Evolutionary conservation across 2,329 filamentous ascomycete species (phyloP).

Genomic region (Penicillium glabrum): DNA sequence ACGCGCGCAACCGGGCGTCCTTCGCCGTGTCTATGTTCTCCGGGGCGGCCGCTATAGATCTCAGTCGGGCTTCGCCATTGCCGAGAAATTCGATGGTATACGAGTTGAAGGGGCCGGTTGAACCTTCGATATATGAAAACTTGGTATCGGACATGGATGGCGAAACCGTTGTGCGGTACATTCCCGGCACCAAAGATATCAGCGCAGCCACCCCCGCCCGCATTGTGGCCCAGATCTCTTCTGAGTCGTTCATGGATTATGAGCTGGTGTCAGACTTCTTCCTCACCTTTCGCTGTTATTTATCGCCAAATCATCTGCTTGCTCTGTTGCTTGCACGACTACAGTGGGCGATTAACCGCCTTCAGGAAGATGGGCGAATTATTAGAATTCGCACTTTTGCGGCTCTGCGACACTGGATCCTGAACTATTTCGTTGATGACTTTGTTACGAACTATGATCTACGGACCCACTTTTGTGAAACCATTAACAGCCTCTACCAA

Average conservation of each 20-base stretch:
- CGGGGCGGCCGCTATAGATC: conserved; percentile 31
- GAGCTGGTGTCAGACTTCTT: conserved; percentile 98
- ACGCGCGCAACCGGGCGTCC: conserved; percentile 29
- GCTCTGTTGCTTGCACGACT: conserved; percentile 82
- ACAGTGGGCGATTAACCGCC: conserved; percentile 77
- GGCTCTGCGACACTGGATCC: conserved; percentile 91
- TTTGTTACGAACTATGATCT: conserved; percentile 76
- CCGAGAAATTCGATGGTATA: conserved; percentile 44
- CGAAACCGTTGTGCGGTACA: conserved; percentile 77
- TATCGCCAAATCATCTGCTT: conserved; percentile 73
- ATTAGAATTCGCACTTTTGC: conserved; percentile 97
- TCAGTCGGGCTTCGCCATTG: conserved; percentile 31
- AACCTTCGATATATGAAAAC: conserved; percentile 69
- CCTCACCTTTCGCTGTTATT: conserved; percentile 85
- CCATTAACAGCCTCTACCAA: conserved; percentile 66
- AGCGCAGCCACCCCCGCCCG: conserved; percentile 86
- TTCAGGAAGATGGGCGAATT: conserved; percentile 83
- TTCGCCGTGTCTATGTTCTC: conserved; percentile 40
- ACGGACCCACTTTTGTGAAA: conserved; percentile 73
- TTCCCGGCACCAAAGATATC: conserved; percentile 68
- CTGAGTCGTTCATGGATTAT: conserved; percentile 92
- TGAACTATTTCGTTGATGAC: conserved; percentile 97
- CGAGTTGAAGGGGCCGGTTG: conserved; percentile 62
- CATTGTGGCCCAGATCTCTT: conserved; percentile 94
- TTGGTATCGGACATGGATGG: conserved; percentile 83